A percentile compares a stretch with the other conserved stretches of the same genome.
Conservation (phyloP, 106 monocot genomes). For the Acanthochlamys bracteata region DNA sequence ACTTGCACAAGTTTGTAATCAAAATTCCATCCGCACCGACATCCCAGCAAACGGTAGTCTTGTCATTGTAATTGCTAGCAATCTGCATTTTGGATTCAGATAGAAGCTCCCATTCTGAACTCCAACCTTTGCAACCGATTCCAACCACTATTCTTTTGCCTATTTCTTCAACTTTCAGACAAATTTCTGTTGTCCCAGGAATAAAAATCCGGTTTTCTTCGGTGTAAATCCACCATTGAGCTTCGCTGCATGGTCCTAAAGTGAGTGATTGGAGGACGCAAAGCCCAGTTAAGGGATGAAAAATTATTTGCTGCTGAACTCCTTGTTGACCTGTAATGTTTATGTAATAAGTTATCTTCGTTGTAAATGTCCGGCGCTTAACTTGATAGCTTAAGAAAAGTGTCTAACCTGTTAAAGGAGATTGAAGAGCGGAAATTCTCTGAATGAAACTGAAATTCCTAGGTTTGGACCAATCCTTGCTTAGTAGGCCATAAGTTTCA, state of each 20-base stretch:
- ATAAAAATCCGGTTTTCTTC: not conserved
- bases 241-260: conserved; percentile 33
- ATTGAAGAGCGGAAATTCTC: conserved; percentile 45
- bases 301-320: conserved; percentile 42
- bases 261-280: conserved; percentile 32
- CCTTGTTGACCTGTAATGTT: not conserved
- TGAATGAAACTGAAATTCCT: conserved; percentile 19
- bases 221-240: conserved; percentile 63
- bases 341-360: not conserved
- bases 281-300: conserved; percentile 67
- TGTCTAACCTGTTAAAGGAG: conserved; percentile 39
- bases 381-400: too few species aligned
- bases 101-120: conserved; percentile 45
- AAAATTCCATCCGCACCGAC: conserved; percentile 19
- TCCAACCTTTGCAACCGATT: conserved; percentile 16
- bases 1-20: conserved; percentile 51
- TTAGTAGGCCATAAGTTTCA: conserved; percentile 23
- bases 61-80: conserved; percentile 23
- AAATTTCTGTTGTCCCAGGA: conserved; percentile 19
- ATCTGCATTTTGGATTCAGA: conserved; percentile 74
- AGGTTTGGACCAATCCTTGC: conserved; percentile 10
- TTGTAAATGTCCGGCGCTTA: too few species aligned
- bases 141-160: conserved; percentile 25
- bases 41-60: conserved; percentile 43
- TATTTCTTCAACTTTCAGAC: conserved; percentile 37